A percentile compares a stretch with the other conserved stretches of the same genome.
These are phyloP conservation scores for Firmiana major DNA, from an alignment of 345 rosid species.

Conservation along the genomic window DNA sequence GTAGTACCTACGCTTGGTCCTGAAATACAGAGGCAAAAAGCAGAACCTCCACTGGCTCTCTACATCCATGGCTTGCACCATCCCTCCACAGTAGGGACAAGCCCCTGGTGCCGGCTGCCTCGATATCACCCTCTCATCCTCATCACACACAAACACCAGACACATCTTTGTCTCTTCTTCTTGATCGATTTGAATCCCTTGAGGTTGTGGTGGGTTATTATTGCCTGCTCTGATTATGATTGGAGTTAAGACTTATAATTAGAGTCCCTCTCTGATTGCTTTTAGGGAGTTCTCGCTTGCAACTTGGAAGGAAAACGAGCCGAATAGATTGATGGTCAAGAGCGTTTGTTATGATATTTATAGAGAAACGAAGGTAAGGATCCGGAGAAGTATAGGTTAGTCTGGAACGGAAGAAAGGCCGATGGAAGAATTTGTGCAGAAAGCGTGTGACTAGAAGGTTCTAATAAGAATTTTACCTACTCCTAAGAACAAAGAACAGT, in stretches of 20 bases:
- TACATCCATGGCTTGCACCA: conserved; percentile 66
- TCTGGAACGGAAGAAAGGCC: conserved; percentile 2
- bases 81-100: conserved; percentile 92
- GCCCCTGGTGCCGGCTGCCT: conserved; percentile 79
- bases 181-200: not conserved
- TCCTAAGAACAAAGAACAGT: not conserved
- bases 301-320: not conserved
- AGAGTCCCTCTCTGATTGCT: not conserved
- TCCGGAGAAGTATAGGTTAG: not conserved
- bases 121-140: conserved; percentile 70
- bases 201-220: not conserved
- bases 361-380: not conserved
- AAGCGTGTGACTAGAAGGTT: conserved; percentile 4
- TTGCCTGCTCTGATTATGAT: not conserved
- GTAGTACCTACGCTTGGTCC: conserved; percentile 51
- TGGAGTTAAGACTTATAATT: not conserved
- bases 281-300: not conserved
- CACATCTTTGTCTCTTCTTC: conserved; percentile 45
- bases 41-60: conserved; percentile 85
- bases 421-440: not conserved
- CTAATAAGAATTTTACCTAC: not conserved
- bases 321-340: not conserved
- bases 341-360: not conserved
- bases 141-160: conserved; percentile 85
- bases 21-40: conserved; percentile 66